These are phyloP conservation scores for Cladophialophora psammophila DNA, from an alignment of 2,329 filamentous ascomycete genomes.

Conservation along the genomic window DNA sequence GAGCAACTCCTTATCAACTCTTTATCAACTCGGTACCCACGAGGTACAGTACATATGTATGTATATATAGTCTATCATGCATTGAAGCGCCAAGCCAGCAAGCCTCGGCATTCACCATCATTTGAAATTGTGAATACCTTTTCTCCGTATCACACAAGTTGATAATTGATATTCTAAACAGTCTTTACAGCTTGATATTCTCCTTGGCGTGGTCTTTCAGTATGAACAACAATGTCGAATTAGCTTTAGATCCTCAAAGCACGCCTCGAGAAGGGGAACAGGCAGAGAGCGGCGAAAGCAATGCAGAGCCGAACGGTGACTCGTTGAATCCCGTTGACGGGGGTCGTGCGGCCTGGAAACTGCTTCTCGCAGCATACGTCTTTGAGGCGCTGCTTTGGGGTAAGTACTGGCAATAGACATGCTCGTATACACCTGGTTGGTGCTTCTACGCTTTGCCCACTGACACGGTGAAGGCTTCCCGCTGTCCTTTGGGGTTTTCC, in stretches of 20 bases:
- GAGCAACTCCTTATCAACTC: too few species aligned
- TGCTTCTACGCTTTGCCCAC: neutral
- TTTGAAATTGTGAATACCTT: too few species aligned
- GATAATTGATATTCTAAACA: too few species aligned
- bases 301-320: neutral
- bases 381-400: conserved; percentile 41
- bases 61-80: too few species aligned
- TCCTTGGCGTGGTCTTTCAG: neutral
- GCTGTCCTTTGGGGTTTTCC: conserved; percentile 45
- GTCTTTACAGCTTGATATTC: too few species aligned
- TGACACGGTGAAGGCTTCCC: conserved; percentile 37
- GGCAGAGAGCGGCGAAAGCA: neutral
- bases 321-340: conserved; percentile 29
- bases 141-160: too few species aligned
- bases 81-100: too few species aligned
- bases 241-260: neutral
- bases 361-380: conserved; percentile 36
- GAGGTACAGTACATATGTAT: too few species aligned
- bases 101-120: too few species aligned
- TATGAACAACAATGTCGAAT: neutral
- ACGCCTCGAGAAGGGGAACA: neutral
- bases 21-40: too few species aligned
- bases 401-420: neutral
- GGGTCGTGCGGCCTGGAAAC: conserved; percentile 36
- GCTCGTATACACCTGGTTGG: neutral